A percentile compares a stretch with the other conserved stretches of the same genome.
Conservation (phyloP, 441 rosid genomes). For the Eruca vesicaria region DNA sequence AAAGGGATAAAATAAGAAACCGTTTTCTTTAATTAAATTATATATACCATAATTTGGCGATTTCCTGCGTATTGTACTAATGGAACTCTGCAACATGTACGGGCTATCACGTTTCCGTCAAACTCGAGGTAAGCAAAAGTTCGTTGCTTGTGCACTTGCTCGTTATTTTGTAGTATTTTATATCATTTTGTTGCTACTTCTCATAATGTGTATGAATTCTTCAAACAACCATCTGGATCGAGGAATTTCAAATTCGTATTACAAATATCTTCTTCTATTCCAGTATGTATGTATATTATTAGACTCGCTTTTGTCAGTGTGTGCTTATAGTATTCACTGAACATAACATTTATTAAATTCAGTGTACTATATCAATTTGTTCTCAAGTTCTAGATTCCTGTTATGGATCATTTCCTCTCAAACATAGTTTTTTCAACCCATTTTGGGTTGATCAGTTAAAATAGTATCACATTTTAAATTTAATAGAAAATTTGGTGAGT, state of each 20-base stretch:
- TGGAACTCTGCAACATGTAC: conserved; percentile 10
- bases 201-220: not conserved
- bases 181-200: not conserved
- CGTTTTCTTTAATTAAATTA: not conserved
- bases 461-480: no score
- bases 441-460: no score
- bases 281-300: not conserved
- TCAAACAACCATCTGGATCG: not conserved
- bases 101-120: not conserved
- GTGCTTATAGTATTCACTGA: not conserved
- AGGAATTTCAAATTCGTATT: not conserved
- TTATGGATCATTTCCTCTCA: no score
- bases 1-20: not conserved
- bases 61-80: not conserved
- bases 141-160: not conserved
- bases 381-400: no score
- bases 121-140: conserved; percentile 4
- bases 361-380: no score
- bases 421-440: no score
- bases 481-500: no score
- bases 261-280: not conserved
- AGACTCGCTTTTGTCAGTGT: not conserved
- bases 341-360: not conserved
- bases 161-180: not conserved
- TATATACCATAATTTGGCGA: not conserved